Evolutionary conservation across 768 basidiomycete genomes (phyloP).

Genomic region (Calocybe indica): DNA sequence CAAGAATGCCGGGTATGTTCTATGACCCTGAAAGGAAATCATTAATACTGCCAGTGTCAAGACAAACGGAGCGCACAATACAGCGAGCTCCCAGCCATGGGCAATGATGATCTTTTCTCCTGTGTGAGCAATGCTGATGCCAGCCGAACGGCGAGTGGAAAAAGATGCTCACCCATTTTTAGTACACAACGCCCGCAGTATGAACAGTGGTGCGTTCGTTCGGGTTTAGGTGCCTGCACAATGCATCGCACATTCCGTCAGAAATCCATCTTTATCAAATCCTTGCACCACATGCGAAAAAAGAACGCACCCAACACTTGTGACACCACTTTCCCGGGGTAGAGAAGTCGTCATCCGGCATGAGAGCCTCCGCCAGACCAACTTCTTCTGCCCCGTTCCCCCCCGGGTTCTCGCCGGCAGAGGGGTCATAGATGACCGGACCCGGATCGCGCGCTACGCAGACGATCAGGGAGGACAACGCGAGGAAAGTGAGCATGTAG

Average conservation of each 20-base stretch:
- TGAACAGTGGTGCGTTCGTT: constrained; percentile 75
- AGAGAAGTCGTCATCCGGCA: constrained; percentile 44
- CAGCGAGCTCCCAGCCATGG: constrained; percentile 78
- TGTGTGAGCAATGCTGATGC: too few species aligned
- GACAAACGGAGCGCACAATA: constrained; percentile 43
- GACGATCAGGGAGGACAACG: constrained; percentile 67
- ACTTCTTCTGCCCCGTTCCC: constrained; percentile 34
- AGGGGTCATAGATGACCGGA: constrained; percentile 33
- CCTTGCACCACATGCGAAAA: neutral
- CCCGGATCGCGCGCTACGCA: constrained; percentile 75
- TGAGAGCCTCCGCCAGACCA: constrained; percentile 55
- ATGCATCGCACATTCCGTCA: too few species aligned
- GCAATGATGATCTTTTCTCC: constrained; percentile 71
- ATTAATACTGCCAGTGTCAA: neutral
- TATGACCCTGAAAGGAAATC: constrained; percentile 51
- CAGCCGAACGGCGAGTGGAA: too few species aligned
- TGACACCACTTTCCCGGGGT: constrained; percentile 67
- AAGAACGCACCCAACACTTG: constrained; percentile 55
- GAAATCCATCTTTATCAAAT: too few species aligned
- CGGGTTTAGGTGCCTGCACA: constrained; percentile 60
- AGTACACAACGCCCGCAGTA: constrained; percentile 73
- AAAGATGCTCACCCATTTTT: constrained; percentile 66
- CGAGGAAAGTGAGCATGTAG: constrained; percentile 63
- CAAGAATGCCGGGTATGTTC: constrained; percentile 80
- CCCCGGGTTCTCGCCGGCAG: constrained; percentile 16